Percentiles rank a stretch among this genome's conserved stretches.
Conservation (phyloP, 352 stramenopile genomes). For the Phytophthora europaea region DNA sequence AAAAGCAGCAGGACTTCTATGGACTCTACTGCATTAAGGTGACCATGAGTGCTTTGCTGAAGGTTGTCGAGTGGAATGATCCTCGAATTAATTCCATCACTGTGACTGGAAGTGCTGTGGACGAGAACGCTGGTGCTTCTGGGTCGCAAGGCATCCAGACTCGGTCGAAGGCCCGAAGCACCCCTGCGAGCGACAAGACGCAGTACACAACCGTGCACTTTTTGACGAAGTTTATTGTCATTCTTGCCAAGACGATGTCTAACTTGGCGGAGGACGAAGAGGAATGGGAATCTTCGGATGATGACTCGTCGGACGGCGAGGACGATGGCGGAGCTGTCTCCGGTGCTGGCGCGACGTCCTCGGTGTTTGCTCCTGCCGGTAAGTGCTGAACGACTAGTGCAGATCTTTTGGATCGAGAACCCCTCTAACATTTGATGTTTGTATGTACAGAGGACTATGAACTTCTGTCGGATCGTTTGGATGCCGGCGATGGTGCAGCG, state of each 20-base stretch:
- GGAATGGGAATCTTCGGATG: conserved; percentile 79
- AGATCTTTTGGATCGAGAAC: not conserved
- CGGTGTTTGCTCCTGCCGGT: conserved; percentile 83
- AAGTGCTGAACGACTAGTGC: conserved; percentile 15
- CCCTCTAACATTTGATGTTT: conserved; percentile 22
- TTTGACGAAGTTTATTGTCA: conserved; percentile 79
- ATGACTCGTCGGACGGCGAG: conserved; percentile 77
- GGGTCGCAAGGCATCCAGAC: conserved; percentile 53
- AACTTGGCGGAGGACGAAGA: conserved; percentile 83
- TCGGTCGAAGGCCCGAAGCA: conserved; percentile 62
- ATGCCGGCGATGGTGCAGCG: conserved; percentile 43
- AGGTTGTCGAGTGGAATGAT: conserved; percentile 83
- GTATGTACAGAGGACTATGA: conserved; percentile 65
- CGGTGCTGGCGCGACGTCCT: conserved; percentile 39
- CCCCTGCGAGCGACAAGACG: conserved; percentile 37
- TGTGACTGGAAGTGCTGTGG: conserved; percentile 64
- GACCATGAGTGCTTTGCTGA: conserved; percentile 79
- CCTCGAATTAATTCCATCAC: conserved; percentile 71
- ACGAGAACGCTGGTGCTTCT: conserved; percentile 17
- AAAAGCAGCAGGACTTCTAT: conserved; percentile 88
- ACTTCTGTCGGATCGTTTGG: conserved; percentile 74
- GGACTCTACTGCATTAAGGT: conserved; percentile 88
- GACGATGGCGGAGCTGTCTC: conserved; percentile 40
- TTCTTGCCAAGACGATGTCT: conserved; percentile 76
- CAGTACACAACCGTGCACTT: conserved; percentile 79